Percentiles rank a stretch among this genome's conserved stretches.
phyloP scores from a whole-genome alignment of 192 early-diverging fungal species.

The Linnemannia exigua region DNA sequence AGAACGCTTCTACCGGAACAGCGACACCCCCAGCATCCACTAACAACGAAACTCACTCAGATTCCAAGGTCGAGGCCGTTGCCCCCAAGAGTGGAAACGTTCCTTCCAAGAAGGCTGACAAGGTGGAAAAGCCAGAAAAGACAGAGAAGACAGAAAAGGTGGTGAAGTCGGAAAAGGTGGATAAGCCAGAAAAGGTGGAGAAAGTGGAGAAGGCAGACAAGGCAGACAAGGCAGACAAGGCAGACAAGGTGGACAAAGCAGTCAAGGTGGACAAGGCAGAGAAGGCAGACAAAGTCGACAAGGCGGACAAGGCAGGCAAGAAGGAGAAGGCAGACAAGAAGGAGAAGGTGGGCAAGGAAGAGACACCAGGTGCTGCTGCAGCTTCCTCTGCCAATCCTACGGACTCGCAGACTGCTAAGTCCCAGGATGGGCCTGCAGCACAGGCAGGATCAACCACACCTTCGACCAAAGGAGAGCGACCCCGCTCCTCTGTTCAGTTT shows the following conservation, averaged over 20 bases:
- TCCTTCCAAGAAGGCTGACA: neutral
- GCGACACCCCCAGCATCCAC: neutral
- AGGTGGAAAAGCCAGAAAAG: neutral
- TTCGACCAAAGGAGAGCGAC: conserved; percentile 21
- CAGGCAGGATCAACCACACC: neutral
- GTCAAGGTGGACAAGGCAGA: neutral
- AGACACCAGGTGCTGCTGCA: neutral
- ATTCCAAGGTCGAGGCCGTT: neutral
- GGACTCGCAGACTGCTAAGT: neutral
- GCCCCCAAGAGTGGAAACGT: neutral
- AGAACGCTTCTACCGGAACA: neutral
- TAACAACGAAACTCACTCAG: neutral
- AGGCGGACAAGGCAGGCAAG: neutral
- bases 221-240: neutral
- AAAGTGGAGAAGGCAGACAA: neutral
- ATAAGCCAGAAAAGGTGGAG: neutral
- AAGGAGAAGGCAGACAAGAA: conserved; percentile 4
- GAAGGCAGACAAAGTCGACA: neutral
- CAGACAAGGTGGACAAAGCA: neutral
- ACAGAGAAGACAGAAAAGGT: neutral
- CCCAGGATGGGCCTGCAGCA: conserved; percentile 5
- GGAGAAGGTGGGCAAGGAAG: neutral
- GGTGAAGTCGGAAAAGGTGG: neutral
- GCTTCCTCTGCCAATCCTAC: neutral
- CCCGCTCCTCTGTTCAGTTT: conserved; percentile 49